Base-by-base conservation (phyloP, 352 stramenopile species). In the Phytophthora colocasiae region DNA sequence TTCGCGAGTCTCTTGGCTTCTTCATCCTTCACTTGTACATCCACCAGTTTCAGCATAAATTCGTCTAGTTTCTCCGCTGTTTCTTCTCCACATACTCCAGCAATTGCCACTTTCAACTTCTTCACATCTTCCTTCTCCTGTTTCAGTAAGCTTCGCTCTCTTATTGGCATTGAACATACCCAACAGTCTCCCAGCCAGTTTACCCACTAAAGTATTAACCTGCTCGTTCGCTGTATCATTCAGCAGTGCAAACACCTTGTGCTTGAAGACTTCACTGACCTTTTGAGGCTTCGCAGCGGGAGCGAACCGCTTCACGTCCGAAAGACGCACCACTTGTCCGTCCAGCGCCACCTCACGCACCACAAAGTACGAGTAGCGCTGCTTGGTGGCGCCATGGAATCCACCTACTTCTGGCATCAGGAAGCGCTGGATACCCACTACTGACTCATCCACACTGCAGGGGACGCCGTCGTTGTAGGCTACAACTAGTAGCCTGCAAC, bases 341-440 rank as follows among this genome's bases (percentile, higher is more conserved):
- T 76, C 64, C 3, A 81, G 59, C 12, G 81, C 74, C 46, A 97
- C 84, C 54, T 98, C 92, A 19, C 83, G 88, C 58, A 98, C 92
- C 32, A 97, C 71, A 76, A 98, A 98, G 69, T 98, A 91, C 58
- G 90, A 96, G 74, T 90, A 98, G 2, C 92, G 87, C 70, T 97
- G 81, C 65, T 98, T 98, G 57, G 93, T 87, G 17, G 90, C 77
- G 6, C 91, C 91, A 56, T 89, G 80, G 69, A 97, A 97, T 17
- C 91, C 88, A 1, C 54, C 47, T 19, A 91, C 75, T 24, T 89
- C 71, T 9, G 85, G 78, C 62, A 63, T 66, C 24, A 93, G 51
- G 69, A 90, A 96, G 47, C 72, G 54, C 45, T 72, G 60, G 74
- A 96, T 96, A 31, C 89, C 89, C 12, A 96, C 89, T 0, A 81